phyloP scores from a whole-genome alignment of 345 rosid genomes.

The Hypericum perforatum region DNA sequence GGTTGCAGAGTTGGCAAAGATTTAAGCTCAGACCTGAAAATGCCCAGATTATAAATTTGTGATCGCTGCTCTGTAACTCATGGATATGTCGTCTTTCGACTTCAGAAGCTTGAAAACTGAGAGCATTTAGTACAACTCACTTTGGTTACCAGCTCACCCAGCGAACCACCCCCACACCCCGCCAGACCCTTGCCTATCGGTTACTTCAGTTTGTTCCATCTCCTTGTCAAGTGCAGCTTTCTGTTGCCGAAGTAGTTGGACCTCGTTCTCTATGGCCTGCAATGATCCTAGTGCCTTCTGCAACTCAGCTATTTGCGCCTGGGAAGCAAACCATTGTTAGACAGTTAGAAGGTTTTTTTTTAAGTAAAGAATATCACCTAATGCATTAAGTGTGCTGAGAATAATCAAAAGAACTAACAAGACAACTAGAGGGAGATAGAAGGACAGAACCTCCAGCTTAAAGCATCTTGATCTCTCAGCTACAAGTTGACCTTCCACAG shows the following conservation, averaged over 20 bases:
- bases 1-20: too few species aligned
- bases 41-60: too few species aligned
- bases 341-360: neutral
- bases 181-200: slow-evolving; percentile 65
- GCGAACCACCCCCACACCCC: slow-evolving; percentile 76
- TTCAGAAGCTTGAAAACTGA: too few species aligned
- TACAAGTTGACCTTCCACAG: slow-evolving; percentile 79
- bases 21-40: too few species aligned
- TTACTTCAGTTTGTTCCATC: slow-evolving; percentile 39
- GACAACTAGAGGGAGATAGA: slow-evolving; percentile 2
- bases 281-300: slow-evolving; percentile 75
- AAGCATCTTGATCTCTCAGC: slow-evolving; percentile 98
- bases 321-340: slow-evolving; percentile 14
- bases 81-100: too few species aligned
- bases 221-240: slow-evolving; percentile 57
- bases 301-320: slow-evolving; percentile 89
- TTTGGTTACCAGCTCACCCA: slow-evolving; percentile 15
- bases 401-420: neutral
- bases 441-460: slow-evolving; percentile 66
- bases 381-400: neutral
- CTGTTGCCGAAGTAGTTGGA: slow-evolving; percentile 65
- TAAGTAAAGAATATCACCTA: neutral
- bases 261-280: slow-evolving; percentile 67
- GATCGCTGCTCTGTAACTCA: too few species aligned
- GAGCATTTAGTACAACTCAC: too few species aligned